Conservation (phyloP, 768 basidiomycete genomes). For the Nidularia pulvinata region DNA sequence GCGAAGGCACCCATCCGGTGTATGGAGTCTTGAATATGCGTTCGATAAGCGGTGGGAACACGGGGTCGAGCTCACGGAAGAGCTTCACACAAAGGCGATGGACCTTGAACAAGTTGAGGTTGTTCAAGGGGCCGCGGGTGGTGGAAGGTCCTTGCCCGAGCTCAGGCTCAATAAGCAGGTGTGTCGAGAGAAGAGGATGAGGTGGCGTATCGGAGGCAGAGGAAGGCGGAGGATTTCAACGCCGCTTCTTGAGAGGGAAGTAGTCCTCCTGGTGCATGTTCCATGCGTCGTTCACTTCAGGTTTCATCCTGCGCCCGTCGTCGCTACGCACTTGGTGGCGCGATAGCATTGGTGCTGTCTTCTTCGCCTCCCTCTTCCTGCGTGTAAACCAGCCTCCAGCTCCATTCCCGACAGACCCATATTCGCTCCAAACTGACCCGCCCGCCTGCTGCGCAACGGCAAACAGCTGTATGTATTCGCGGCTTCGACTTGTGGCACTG, state of each 20-base stretch:
- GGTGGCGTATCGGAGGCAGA: background rate
- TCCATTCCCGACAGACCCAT: too few species aligned
- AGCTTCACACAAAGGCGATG: slow-evolving; percentile 6
- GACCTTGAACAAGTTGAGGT: slow-evolving; percentile 5
- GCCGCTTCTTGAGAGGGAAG: background rate
- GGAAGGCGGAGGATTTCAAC: background rate
- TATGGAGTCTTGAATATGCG: background rate
- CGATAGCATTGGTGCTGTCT: background rate
- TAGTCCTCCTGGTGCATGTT: background rate
- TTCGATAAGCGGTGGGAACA: background rate
- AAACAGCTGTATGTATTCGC: too few species aligned
- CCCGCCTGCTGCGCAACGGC: too few species aligned
- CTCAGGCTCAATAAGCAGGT: background rate
- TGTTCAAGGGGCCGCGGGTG: slow-evolving; percentile 5
- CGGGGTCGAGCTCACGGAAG: slow-evolving; percentile 1
- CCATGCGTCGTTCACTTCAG: background rate
- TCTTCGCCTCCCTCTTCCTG: background rate
- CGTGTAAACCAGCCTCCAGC: background rate
- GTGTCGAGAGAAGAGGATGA: background rate
- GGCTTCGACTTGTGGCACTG: too few species aligned
- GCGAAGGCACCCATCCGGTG: background rate
- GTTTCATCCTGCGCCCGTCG: background rate
- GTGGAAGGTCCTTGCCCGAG: background rate
- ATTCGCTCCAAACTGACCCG: too few species aligned
- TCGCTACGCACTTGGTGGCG: background rate